Conservation (phyloP, 2,329 filamentous ascomycete genomes). For the Thielaviopsis musarum region DNA sequence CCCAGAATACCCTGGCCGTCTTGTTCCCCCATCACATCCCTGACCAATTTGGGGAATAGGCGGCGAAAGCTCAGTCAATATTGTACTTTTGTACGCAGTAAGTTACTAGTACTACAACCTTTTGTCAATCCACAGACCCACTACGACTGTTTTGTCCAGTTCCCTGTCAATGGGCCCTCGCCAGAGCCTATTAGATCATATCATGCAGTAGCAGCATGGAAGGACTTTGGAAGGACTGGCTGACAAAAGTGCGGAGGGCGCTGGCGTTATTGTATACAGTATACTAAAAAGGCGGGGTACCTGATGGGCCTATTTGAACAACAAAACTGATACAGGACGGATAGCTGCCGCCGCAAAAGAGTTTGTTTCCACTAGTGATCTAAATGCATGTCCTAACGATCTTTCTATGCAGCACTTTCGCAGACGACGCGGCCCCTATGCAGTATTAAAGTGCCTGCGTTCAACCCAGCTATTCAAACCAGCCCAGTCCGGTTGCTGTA, state of each 20-base stretch:
- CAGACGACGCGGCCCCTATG: neutral
- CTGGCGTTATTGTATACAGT: too few relatives aligned
- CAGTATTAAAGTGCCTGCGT: neutral
- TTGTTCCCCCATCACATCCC: neutral
- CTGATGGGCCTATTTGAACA: neutral
- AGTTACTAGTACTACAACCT: too few relatives aligned
- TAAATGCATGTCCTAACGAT: too few relatives aligned
- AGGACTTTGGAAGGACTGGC: neutral
- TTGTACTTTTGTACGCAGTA: too few relatives aligned
- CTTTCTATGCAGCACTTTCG: neutral
- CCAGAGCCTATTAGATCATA: neutral
- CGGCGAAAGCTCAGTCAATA: neutral
- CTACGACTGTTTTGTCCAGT: neutral
- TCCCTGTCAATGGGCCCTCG: neutral
- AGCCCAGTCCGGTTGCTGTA: neutral
- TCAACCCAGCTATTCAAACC: neutral
- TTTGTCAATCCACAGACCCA: neutral
- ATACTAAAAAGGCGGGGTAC: neutral
- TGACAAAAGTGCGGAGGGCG: neutral
- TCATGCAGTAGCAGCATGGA: neutral
- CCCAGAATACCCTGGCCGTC: neutral
- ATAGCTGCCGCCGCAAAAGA: neutral
- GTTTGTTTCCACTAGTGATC: neutral
- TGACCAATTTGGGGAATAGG: neutral
- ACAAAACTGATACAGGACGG: neutral